A percentile compares a stretch with the other conserved stretches of the same genome.
These are phyloP conservation scores for Ogataea methanolica DNA, from an alignment of 805 yeast genomes.

Conservation along the genomic window DNA sequence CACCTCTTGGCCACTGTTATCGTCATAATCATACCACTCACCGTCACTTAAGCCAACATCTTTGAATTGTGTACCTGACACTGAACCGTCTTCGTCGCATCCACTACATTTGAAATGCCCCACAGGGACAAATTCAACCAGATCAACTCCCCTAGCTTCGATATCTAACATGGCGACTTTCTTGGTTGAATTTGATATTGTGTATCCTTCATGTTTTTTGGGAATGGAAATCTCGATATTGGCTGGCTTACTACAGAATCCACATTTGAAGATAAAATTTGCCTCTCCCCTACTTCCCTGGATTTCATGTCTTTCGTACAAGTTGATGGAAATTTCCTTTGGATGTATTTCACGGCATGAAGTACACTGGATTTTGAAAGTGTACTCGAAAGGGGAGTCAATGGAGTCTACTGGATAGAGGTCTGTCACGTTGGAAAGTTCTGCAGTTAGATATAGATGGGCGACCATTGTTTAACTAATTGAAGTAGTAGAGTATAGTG, in stretches of 20 bases:
- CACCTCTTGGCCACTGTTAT: slow-evolving; percentile 73
- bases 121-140: slow-evolving; percentile 60
- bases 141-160: slow-evolving; percentile 83
- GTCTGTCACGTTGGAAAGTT: slow-evolving; percentile 31
- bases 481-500: too few species aligned
- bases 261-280: slow-evolving; percentile 59
- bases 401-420: slow-evolving; percentile 54
- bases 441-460: slow-evolving; percentile 31
- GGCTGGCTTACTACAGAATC: slow-evolving; percentile 24
- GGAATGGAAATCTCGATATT: slow-evolving; percentile 22
- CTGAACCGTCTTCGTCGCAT: slow-evolving; percentile 28
- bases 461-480: slow-evolving; percentile 16
- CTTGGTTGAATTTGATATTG: slow-evolving; percentile 38
- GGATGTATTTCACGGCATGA: slow-evolving; percentile 75
- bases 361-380: slow-evolving; percentile 70
- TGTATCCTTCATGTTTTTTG: slow-evolving; percentile 25
- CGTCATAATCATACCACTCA: slow-evolving; percentile 97
- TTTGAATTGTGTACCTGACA: slow-evolving; percentile 39
- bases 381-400: slow-evolving; percentile 64
- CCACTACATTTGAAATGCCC: slow-evolving; percentile 59
- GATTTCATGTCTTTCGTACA: slow-evolving; percentile 60
- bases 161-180: slow-evolving; percentile 53
- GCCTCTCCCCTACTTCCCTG: slow-evolving; percentile 78
- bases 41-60: slow-evolving; percentile 72
- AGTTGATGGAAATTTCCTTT: slow-evolving; percentile 64